These are phyloP conservation scores for Saturnispora ahearnii DNA, from an alignment of 805 yeast species.

Conservation along the genomic window DNA sequence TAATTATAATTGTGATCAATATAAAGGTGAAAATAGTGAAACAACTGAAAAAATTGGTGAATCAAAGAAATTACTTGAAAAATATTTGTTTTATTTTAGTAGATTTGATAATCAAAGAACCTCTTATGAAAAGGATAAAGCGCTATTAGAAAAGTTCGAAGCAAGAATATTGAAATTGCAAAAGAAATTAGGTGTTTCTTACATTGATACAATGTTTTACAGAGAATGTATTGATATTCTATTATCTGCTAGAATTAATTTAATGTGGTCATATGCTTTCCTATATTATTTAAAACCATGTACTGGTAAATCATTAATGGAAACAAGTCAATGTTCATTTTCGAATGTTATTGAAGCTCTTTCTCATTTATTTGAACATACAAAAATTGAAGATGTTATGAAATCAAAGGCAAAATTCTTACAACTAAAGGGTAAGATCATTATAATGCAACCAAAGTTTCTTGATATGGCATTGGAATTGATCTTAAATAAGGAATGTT, in stretches of 20 bases:
- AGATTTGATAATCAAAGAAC: constrained; percentile 68
- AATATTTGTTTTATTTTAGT: constrained; percentile 69
- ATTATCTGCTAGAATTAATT: constrained; percentile 58
- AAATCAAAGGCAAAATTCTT: constrained; percentile 20
- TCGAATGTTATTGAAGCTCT: constrained; percentile 24
- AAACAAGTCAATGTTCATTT: constrained; percentile 26
- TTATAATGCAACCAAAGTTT: constrained; percentile 14
- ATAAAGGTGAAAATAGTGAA: constrained; percentile 40
- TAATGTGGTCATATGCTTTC: constrained; percentile 88
- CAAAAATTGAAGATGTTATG: constrained; percentile 22
- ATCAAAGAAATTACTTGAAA: constrained; percentile 42
- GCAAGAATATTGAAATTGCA: constrained; percentile 56
- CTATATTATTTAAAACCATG: constrained; percentile 50
- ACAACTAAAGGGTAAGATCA: constrained; percentile 16
- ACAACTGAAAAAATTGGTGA: constrained; percentile 25
- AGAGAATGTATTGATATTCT: constrained; percentile 61
- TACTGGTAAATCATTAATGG: constrained; percentile 54
- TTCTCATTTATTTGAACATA: constrained; percentile 29
- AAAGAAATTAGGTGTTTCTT: constrained; percentile 54
- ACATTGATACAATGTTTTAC: constrained; percentile 84
- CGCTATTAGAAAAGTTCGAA: constrained; percentile 54
- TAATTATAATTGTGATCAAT: constrained; percentile 48
- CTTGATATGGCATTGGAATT: constrained; percentile 22
- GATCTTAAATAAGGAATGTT: constrained; percentile 9
- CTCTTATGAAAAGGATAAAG: constrained; percentile 64